Evolutionary conservation across 306 rosid species (phyloP).

Genomic region (Dalbergia oliveri): DNA sequence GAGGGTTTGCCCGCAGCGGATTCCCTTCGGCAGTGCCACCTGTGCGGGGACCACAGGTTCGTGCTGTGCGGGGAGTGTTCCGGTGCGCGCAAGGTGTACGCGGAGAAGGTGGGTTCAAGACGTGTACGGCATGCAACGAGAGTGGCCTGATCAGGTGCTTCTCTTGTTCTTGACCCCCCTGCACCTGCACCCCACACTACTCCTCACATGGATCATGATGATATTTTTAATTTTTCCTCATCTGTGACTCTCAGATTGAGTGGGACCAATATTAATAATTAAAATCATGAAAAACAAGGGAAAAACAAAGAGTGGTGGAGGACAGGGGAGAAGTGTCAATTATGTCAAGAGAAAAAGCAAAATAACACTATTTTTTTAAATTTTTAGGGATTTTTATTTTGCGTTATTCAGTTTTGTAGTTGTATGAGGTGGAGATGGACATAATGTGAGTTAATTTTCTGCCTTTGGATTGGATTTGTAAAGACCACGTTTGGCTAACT

Average conservation of each 20-base stretch:
- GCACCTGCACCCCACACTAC: conserved; percentile 42
- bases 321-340: background rate
- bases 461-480: conserved; percentile 25
- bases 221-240: background rate
- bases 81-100: conserved; percentile 83
- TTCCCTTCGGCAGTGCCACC: conserved; percentile 58
- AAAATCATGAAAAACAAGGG: background rate
- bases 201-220: conserved; percentile 28
- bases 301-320: background rate
- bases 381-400: background rate
- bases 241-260: background rate
- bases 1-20: conserved; percentile 83
- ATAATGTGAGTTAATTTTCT: conserved; percentile 20
- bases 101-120: conserved; percentile 71
- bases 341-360: background rate
- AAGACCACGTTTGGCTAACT: conserved; percentile 16
- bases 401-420: conserved; percentile 41
- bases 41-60: conserved; percentile 79
- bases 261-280: conserved; percentile 12
- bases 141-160: conserved; percentile 90
- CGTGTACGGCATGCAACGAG: conserved; percentile 80
- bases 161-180: conserved; percentile 63
- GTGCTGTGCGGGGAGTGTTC: conserved; percentile 76
- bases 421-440: conserved; percentile 33
- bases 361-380: background rate